A percentile compares a stretch with the other conserved stretches of the same genome.
Evolutionary conservation across 805 yeast species (phyloP).

Genomic region (Candida sanyiensis): DNA sequence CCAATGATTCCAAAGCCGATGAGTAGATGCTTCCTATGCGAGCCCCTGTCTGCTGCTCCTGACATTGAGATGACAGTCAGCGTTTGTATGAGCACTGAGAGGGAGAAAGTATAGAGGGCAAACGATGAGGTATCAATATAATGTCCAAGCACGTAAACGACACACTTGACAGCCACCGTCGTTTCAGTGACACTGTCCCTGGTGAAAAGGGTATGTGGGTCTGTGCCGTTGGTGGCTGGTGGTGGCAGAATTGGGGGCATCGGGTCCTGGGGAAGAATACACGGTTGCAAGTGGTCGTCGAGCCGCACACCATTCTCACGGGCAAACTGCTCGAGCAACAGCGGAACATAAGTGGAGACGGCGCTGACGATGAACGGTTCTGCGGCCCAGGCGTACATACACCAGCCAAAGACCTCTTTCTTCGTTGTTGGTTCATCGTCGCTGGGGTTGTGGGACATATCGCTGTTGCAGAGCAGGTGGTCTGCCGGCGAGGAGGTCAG

Average conservation of each 20-base stretch:
- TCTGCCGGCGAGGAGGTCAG: neutral
- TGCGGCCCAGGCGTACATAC: constrained; percentile 64
- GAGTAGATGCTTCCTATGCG: constrained; percentile 50
- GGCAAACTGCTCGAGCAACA: constrained; percentile 66
- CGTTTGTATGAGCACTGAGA: constrained; percentile 69
- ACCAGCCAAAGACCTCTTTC: constrained; percentile 58
- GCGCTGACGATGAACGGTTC: constrained; percentile 80
- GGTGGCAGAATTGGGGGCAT: constrained; percentile 32
- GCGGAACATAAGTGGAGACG: constrained; percentile 72
- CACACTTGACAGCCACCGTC: constrained; percentile 34
- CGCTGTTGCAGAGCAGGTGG: too few species aligned
- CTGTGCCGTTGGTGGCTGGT: constrained; percentile 19
- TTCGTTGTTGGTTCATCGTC: constrained; percentile 29
- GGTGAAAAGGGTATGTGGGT: neutral
- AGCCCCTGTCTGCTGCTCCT: constrained; percentile 65
- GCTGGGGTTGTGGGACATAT: too few species aligned
- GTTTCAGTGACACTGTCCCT: constrained; percentile 5
- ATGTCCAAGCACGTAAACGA: constrained; percentile 36
- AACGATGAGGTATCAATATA: constrained; percentile 69
- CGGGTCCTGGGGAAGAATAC: constrained; percentile 32
- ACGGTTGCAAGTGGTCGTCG: constrained; percentile 52
- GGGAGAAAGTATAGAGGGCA: constrained; percentile 67
- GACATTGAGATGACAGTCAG: constrained; percentile 64
- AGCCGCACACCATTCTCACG: constrained; percentile 63
- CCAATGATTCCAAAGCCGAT: constrained; percentile 57